phyloP scores from a whole-genome alignment of 2,329 filamentous ascomycete genomes.

The Fusarium marasasianum region DNA sequence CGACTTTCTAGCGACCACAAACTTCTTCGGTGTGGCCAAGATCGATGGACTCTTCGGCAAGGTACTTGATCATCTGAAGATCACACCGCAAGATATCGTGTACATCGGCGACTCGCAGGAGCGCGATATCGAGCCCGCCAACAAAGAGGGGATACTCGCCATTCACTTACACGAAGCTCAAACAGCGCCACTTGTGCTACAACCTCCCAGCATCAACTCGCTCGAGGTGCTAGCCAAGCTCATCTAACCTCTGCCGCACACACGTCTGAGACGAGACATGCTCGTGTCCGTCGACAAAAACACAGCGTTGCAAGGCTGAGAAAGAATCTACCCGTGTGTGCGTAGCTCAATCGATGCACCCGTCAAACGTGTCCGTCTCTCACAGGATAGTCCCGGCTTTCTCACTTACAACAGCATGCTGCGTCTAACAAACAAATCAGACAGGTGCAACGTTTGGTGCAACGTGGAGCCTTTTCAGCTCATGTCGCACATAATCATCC shows the following conservation, averaged over 20 bases:
- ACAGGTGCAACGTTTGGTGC: slow-evolving; percentile 12
- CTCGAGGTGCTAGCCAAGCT: slow-evolving; percentile 17
- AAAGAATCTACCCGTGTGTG: not conserved
- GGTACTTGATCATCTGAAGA: slow-evolving; percentile 41
- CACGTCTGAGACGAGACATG: not conserved
- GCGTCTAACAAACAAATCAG: slow-evolving; percentile 18
- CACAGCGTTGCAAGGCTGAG: slow-evolving; percentile 16
- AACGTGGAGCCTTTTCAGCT: not conserved
- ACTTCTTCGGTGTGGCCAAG: slow-evolving; percentile 44
- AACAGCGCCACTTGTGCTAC: not conserved
- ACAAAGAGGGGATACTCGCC: slow-evolving; percentile 40
- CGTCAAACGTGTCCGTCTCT: slow-evolving; percentile 23
- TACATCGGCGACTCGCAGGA: slow-evolving; percentile 45
- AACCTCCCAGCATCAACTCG: slow-evolving; percentile 24
- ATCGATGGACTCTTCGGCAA: slow-evolving; percentile 40
- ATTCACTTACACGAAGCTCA: slow-evolving; percentile 40
- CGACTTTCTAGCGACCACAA: slow-evolving; percentile 47
- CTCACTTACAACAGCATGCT: not conserved
- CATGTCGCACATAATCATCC: slow-evolving; percentile 1
- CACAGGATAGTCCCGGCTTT: slow-evolving; percentile 4
- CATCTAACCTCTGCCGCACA: not conserved
- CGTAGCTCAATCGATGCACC: slow-evolving; percentile 19
- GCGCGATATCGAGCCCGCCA: slow-evolving; percentile 45
- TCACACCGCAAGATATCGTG: slow-evolving; percentile 39
- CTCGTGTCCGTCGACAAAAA: not conserved